Conservation (phyloP, 2,329 filamentous ascomycete genomes). For the Sordariomycetes sp. region DNA sequence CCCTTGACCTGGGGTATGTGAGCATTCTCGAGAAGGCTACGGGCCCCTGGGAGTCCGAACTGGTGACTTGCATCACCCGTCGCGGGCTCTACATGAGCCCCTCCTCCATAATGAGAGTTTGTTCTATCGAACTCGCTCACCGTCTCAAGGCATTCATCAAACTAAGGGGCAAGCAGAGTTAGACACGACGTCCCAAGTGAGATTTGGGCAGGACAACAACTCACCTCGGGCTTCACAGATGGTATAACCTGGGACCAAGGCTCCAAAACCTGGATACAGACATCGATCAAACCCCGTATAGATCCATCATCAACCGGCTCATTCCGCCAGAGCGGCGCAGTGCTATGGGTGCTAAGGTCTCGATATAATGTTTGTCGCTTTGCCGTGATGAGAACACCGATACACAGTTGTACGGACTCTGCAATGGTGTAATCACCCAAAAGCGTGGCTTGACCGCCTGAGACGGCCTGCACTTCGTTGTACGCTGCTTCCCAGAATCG, state of each 20-base stretch:
- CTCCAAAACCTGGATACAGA: slow-evolving; percentile 20
- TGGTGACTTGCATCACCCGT: not conserved
- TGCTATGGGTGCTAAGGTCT: slow-evolving; percentile 21
- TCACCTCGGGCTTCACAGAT: slow-evolving; percentile 9
- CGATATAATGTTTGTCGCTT: slow-evolving; percentile 22
- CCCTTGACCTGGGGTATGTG: not conserved
- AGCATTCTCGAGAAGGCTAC: slow-evolving; percentile 4
- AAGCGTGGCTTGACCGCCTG: slow-evolving; percentile 11
- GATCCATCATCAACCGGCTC: slow-evolving; percentile 19
- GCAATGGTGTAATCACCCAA: slow-evolving; percentile 8
- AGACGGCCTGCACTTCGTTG: slow-evolving; percentile 15
- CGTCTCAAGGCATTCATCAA: slow-evolving; percentile 6
- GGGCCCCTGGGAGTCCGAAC: slow-evolving; percentile 1
- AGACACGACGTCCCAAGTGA: not conserved
- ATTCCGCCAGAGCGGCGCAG: slow-evolving; percentile 23
- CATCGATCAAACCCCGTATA: slow-evolving; percentile 20
- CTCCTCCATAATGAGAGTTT: slow-evolving; percentile 6
- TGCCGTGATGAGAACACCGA: slow-evolving; percentile 21
- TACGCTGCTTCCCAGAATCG: slow-evolving; percentile 24
- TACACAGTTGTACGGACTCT: slow-evolving; percentile 10
- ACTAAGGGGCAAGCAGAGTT: slow-evolving; percentile 5
- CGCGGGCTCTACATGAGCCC: not conserved
- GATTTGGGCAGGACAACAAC: not conserved
- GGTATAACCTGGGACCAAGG: slow-evolving; percentile 17
- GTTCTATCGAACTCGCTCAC: slow-evolving; percentile 8